Conservation (phyloP, 352 stramenopile species). For the Pythium pyrilobum region DNA sequence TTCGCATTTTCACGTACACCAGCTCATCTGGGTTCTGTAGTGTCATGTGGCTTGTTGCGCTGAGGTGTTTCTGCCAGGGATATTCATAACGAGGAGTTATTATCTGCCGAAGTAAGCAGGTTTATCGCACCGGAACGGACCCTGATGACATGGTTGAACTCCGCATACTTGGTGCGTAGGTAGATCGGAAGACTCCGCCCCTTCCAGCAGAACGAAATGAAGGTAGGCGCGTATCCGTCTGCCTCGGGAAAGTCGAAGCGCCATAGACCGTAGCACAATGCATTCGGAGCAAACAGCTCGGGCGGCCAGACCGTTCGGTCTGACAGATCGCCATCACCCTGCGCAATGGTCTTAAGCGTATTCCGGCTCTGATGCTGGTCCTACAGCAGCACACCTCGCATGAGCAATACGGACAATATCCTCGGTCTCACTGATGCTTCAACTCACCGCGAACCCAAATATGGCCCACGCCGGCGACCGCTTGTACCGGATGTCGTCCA, state of each 20-base stretch:
- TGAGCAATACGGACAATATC: too few relatives aligned
- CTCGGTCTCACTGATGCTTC: too few relatives aligned
- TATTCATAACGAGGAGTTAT: neutral
- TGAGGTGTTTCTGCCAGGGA: slow-evolving; percentile 65
- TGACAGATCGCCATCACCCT: slow-evolving; percentile 56
- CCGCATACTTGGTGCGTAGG: slow-evolving; percentile 79
- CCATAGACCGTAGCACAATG: too few relatives aligned
- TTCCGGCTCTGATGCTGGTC: slow-evolving; percentile 76
- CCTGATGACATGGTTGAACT: slow-evolving; percentile 87
- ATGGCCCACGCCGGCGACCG: slow-evolving; percentile 68
- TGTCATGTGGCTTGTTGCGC: slow-evolving; percentile 66
- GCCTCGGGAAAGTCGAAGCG: slow-evolving; percentile 67
- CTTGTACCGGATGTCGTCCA: slow-evolving; percentile 63
- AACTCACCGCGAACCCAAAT: slow-evolving; percentile 66
- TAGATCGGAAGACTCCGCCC: slow-evolving; percentile 81
- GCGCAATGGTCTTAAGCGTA: slow-evolving; percentile 69
- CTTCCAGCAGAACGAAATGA: slow-evolving; percentile 88
- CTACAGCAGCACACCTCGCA: slow-evolving; percentile 23
- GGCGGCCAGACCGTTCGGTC: slow-evolving; percentile 67
- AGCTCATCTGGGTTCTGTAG: slow-evolving; percentile 74
- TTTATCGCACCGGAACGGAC: slow-evolving; percentile 27
- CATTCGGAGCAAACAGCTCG: slow-evolving; percentile 79
- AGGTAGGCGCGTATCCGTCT: slow-evolving; percentile 54
- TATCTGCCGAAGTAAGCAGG: neutral
- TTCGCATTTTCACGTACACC: slow-evolving; percentile 31